Evolutionary conservation across 176 grass and related monocot genomes (phyloP), one percentile per base, ranked within the genome.

Genomic region (Triticum turgidum): DNA sequence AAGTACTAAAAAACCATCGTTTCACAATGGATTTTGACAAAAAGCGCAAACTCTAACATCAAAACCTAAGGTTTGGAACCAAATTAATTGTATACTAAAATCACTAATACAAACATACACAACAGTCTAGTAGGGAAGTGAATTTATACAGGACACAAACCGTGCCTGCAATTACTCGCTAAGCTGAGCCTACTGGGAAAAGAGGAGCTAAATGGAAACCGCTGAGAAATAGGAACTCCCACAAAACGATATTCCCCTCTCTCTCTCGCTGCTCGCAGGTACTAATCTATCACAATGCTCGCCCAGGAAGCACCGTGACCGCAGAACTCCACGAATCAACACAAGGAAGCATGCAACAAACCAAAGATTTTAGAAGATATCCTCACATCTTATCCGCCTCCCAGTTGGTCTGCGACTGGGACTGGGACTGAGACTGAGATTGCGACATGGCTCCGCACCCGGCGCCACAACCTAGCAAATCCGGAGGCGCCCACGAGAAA

Each of bases 321-420:
- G 51, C 51, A 54, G 51, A 54, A 54, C 49, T 58, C 33, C 67
- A 24, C 34, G 34, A 73, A 80, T 71, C 64, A 42, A 39, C 42
- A 39, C 5, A 39, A 58, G 34, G 81, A 83, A 83, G 51, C 29
- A 18, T 58, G 47, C 8, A 39, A 29, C 15, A 18, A 38, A 41
- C 9, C 22, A 73, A 61, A 61, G 5, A 13, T 65, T 27, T 34
- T n/a, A 59, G 27, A 30, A 78, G 11, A 73, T 20, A 66, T 74
- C 4, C 87, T 89, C 34, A 89, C 87, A 89, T 89, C 77, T 85
- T 89, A 59, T 89, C 87, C 1, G 82, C 87, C 45, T 89, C 87
- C 87, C 87, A 89, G 68, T 80, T 89, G 68, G 84, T 89, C 38
- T 77, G 65, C 3, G 73, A 54, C 86, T 88, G 82, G 29, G 81